Conservation (phyloP, 768 basidiomycete species). For the Termitomyces titanicus region DNA sequence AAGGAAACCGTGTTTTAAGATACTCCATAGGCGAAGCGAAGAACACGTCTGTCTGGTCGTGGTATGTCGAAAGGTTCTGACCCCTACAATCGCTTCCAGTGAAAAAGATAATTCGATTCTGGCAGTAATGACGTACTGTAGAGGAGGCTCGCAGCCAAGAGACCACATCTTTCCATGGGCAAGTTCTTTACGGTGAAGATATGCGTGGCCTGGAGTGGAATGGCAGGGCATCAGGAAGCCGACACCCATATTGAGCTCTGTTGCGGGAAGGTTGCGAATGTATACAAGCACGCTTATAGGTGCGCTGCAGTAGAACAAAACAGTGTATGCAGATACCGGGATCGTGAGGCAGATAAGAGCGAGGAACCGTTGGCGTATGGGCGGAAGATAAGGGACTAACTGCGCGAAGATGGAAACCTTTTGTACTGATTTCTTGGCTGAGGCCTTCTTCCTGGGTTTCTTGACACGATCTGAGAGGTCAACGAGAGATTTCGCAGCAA, state of each 20-base stretch:
- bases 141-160: conserved; percentile 89
- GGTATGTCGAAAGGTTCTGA: conserved; percentile 54
- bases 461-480: conserved; percentile 30
- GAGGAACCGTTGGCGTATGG: conserved; percentile 33
- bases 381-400: conserved; percentile 18
- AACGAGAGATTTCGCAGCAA: conserved; percentile 71
- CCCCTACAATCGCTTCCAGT: conserved; percentile 30
- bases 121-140: conserved; percentile 51
- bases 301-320: conserved; percentile 74
- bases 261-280: conserved; percentile 50
- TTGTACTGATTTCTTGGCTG: not conserved
- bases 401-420: not conserved
- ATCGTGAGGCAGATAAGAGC: conserved; percentile 48
- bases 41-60: conserved; percentile 81
- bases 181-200: conserved; percentile 72
- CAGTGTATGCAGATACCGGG: conserved; percentile 63
- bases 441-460: conserved; percentile 4
- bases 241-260: conserved; percentile 47
- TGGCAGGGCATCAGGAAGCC: conserved; percentile 96
- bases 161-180: conserved; percentile 69
- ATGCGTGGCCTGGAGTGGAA: conserved; percentile 89
- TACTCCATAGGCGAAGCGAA: conserved; percentile 70
- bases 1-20: conserved; percentile 64
- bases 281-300: conserved; percentile 76
- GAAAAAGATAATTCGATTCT: not conserved